Evolutionary conservation across 352 stramenopile genomes (phyloP), one percentile per base, ranked within the genome.

Genomic region (Hyaloperonospora arabidopsidis): DNA sequence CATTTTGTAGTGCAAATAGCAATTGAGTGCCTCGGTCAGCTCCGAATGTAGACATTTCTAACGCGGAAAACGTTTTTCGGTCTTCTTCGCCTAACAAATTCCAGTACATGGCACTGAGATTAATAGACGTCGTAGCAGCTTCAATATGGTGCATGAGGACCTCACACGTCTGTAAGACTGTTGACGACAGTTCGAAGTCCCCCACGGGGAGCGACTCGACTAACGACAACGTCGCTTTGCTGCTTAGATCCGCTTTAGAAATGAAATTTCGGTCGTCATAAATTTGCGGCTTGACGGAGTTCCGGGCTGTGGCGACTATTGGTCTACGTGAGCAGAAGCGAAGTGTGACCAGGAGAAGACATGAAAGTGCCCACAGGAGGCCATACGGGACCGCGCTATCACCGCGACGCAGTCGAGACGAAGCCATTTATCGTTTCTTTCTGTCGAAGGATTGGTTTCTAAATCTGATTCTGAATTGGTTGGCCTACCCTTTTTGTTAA

Each of bases 51-150:
- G 28, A 44, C 79, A 89, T 87, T 52, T 89, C 67, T 1, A 46
- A 61, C 34, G 74, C 62, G 1, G 72, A 76, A 56, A 76, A 89
- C 5, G 74, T 40, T 44, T 57, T 52, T 41, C 65, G 75, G 54
- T 92, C 82, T 13, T 76, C 74, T 32, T 67, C 49, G 5, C 77
- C 79, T 14, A 86, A 56, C 28, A 93, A 52, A 49, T 89, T 88
- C 79, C 80, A 93, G 67, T 93, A 93, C 83, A 89, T 93, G 54
- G 79, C 83, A 25, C 74, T 88, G 15, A 93, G 68, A 48, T 91
- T 74, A 45, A 93, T 83, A 7, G 70, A 73, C 45, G 19, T 47
- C 2, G 58, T 73, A 10, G 79, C 80, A 3, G 53, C 45, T 2
- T 68, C 39, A 0, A 87, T 74, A 48, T 68, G 76, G 3, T 54